Evolutionary conservation across 768 basidiomycete genomes (phyloP).

Genomic region (Scleroderma bovista): DNA sequence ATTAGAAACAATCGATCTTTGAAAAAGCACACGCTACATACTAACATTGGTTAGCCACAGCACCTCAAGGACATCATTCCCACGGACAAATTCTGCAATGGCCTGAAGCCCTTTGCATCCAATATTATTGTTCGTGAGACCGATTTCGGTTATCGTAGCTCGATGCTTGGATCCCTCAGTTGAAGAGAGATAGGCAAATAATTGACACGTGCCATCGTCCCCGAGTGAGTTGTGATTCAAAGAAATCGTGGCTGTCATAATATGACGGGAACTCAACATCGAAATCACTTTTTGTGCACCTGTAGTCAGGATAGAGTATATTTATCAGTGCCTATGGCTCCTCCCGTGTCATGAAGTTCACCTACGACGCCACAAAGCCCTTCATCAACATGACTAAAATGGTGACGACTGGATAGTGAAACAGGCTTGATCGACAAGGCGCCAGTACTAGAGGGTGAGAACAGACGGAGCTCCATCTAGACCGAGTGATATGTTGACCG

Average conservation of each 20-base stretch:
- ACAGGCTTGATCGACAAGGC: not conserved
- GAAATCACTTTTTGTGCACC: constrained; percentile 51
- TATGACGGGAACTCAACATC: constrained; percentile 37
- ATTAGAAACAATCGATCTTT: not conserved
- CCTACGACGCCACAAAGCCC: constrained; percentile 17
- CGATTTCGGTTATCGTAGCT: constrained; percentile 43
- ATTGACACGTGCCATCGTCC: constrained; percentile 47
- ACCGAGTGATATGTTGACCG: not conserved
- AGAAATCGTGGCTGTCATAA: constrained; percentile 43
- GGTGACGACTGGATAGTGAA: not conserved
- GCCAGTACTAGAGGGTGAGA: not conserved
- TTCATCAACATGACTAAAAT: not conserved
- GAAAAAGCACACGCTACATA: constrained; percentile 3
- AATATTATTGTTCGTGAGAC: constrained; percentile 49
- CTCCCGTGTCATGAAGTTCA: constrained; percentile 1
- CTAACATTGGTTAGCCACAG: constrained; percentile 55
- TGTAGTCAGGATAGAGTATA: constrained; percentile 17
- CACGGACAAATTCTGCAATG: constrained; percentile 46
- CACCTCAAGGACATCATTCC: constrained; percentile 38
- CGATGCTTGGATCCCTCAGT: constrained; percentile 40
- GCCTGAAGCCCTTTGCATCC: constrained; percentile 48
- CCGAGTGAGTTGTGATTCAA: constrained; percentile 53
- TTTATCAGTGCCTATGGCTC: not conserved
- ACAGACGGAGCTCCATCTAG: not conserved
- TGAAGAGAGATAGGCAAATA: constrained; percentile 54